Conservation (phyloP, 495 filamentous ascomycete species). For the Talaromyces ruber region DNA sequence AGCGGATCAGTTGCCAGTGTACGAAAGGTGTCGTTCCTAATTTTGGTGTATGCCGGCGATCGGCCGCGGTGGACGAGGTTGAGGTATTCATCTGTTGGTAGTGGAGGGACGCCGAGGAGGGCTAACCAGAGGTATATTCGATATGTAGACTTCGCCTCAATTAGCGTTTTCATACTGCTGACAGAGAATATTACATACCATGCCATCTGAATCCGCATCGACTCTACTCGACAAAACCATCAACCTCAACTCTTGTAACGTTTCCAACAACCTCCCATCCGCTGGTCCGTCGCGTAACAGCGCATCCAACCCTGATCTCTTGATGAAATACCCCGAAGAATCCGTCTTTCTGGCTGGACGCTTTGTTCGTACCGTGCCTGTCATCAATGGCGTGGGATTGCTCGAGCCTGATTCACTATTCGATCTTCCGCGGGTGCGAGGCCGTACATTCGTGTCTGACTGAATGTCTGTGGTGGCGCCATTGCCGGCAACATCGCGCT, state of each 20-base stretch:
- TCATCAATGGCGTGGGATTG: conserved; percentile 18
- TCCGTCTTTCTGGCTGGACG: conserved; percentile 46
- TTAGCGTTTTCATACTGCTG: not conserved
- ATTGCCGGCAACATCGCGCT: conserved; percentile 17
- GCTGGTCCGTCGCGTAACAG: conserved; percentile 66
- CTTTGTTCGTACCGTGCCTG: conserved; percentile 22
- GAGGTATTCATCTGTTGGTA: conserved; percentile 81
- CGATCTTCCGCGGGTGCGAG: conserved; percentile 54
- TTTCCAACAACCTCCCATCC: conserved; percentile 45
- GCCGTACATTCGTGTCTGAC: conserved; percentile 27
- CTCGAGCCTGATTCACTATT: conserved; percentile 61
- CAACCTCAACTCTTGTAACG: conserved; percentile 65
- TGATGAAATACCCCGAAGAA: conserved; percentile 46
- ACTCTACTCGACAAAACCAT: conserved; percentile 72
- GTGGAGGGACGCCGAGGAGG: conserved; percentile 73
- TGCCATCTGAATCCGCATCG: conserved; percentile 78
- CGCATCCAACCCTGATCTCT: conserved; percentile 53
- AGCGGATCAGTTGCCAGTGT: conserved; percentile 92
- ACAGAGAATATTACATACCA: conserved; percentile 49
- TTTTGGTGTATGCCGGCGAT: conserved; percentile 91
- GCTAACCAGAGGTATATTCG: conserved; percentile 95
- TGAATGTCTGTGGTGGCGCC: conserved; percentile 13
- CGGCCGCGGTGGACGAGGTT: conserved; percentile 84
- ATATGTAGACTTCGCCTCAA: conserved; percentile 60
- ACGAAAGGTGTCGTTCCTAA: conserved; percentile 95